Evolutionary conservation across 306 rosid species (phyloP), one percentile per base, ranked within the genome.

Genomic region (Lagenaria siceraria): DNA sequence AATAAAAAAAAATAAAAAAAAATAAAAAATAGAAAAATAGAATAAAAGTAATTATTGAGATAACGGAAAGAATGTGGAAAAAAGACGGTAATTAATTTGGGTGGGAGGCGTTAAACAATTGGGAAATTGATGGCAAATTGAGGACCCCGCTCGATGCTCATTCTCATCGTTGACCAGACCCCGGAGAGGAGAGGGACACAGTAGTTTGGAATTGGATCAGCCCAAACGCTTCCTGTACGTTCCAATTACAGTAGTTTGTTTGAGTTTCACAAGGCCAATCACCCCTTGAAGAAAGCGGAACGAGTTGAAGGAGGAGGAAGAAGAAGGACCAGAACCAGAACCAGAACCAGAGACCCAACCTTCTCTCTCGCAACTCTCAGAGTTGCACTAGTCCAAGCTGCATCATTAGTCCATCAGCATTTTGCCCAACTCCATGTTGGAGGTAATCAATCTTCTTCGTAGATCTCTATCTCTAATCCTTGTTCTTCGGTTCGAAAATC

Each of bases 151-250:
- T 33, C 1, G 40, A 14, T 33, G 3, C 68, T 17, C 72, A 33
- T 35, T 63, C 72, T 64, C 72, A 35, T 65, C 52, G 73, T 65
- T 65, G 73, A 65, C 73, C 73, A 0, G 8, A 65, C 73, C 68
- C 49, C 18, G 31, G 15, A 38, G 2, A 12, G 15, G 11, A 17
- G 1, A 10, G 1, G 49, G 15, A 1, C 71, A 25, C 36, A 14
- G n/a, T 29, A 14, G n/a, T 60, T 60, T 60, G 38, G 21, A 61
- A 61, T 36, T 36, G 51, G 51, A 65, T 36, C 70, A 35, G 70
- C 46, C 51, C 51, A 8, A 29, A 8, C 49, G 27, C 29, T n/a
- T 9, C 38, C 51, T 29, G 14, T 29, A 60, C 66, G 10, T 60
- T 60, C 18, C 73, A 65, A n/a, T 65, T 10, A 4, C 73, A 35